Base-by-base conservation (phyloP, 2,329 filamentous ascomycete genomes). In the Thielaviopsis cerberus region DNA sequence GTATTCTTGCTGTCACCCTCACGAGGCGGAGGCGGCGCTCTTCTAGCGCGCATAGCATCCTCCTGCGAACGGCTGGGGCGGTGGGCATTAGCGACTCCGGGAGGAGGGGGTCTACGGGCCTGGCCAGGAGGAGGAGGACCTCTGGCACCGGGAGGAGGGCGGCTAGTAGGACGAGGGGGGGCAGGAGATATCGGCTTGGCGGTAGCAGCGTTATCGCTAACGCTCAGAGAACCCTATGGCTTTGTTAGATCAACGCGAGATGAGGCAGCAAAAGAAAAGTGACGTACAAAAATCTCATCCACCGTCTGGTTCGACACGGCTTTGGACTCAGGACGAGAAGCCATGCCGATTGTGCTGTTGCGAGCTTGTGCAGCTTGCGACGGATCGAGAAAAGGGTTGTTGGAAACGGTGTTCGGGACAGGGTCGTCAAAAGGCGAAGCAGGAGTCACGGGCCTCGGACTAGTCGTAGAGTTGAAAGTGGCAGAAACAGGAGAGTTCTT, bases 231-330 rank as follows among this genome's bases (percentile, higher is more conserved):
- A 22, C 50, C 51, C 55, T 45, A 59, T 56, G 52, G 50, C 54
- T 61, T 52, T 55, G 10, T 41, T 41, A 52, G 22, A 41, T n/a
- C 22, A 25, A 37, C 10, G 51, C 24, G 4, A 26, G 8, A 51
- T n/a, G 23, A 11, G 22, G 45, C 11, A 17, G 15, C 1, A 45
- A 22, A 11, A 57, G 22, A 25, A 25, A 37, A 26, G 24, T 23
- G 60, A 85, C 86, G 68, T 83, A 89, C 86, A 73, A 89, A 89
- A 61, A 89, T 77, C 62, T 88, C 83, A 63, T 85, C 82, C 54
- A 82, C 79, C 59, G 80, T 76, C 61, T 30, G 48, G 30, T 55
- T 53, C 11, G 59, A 66, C 72, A 79, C 62, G 65, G 72, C 71
- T 59, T 72, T 70, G 23, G 69, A 66, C 55, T 74, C 73, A 55